Evolutionary conservation across 257 asterid genomes (phyloP).

Genomic region (Nicotiana obtusifolia): DNA sequence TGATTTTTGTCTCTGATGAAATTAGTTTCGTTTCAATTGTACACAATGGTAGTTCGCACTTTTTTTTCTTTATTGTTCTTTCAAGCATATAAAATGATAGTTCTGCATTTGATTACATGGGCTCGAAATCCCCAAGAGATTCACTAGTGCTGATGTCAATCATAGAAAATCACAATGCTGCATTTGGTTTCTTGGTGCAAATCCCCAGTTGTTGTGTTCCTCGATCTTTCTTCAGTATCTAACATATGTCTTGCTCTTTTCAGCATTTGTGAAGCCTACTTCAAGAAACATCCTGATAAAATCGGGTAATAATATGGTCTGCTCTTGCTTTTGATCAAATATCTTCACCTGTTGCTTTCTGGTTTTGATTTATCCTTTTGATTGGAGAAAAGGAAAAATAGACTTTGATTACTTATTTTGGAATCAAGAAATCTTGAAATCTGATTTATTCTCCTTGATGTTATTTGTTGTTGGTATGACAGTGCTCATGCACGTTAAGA

Average conservation of each 20-base stretch:
- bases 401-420: not conserved
- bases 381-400: not conserved
- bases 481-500: not conserved
- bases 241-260: conserved; percentile 16
- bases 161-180: not conserved
- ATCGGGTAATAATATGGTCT: conserved; percentile 50
- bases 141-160: not conserved
- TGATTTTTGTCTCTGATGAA: not conserved
- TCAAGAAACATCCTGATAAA: conserved; percentile 83
- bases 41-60: not conserved
- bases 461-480: not conserved
- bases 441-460: not conserved
- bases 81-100: not conserved
- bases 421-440: not conserved
- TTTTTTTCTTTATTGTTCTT: not conserved
- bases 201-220: not conserved
- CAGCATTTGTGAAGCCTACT: conserved; percentile 96
- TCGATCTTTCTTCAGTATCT: not conserved
- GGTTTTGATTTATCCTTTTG: not conserved
- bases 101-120: not conserved
- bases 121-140: not conserved
- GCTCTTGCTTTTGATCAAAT: not conserved
- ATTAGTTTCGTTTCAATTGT: not conserved
- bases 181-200: not conserved
- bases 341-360: not conserved